A percentile compares a stretch with the other conserved stretches of the same genome.
These are phyloP conservation scores for Inonotus obliquus DNA, from an alignment of 1,284 basidiomycete genomes.

Conservation along the genomic window DNA sequence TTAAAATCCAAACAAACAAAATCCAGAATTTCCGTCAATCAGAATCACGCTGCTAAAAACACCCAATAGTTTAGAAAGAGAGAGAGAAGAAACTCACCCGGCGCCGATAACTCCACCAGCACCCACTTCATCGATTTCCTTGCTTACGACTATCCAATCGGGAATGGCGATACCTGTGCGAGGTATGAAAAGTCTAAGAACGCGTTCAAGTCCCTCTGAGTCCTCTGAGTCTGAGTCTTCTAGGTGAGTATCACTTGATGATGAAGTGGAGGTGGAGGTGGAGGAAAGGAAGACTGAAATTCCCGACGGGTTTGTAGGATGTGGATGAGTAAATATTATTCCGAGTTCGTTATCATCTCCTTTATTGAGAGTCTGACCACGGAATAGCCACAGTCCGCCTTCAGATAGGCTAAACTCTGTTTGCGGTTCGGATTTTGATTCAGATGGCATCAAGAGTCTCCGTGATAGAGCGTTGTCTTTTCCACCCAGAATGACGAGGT, in stretches of 20 bases:
- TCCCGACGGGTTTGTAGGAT: slow-evolving; percentile 39
- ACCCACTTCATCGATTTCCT: slow-evolving; percentile 48
- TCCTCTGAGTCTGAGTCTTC: no score
- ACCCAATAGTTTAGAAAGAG: no score
- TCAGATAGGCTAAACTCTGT: slow-evolving; percentile 11
- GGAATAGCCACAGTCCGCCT: not conserved
- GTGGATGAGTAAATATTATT: slow-evolving; percentile 67
- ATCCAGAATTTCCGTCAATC: no score
- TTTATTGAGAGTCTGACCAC: not conserved
- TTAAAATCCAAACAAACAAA: not conserved
- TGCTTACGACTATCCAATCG: slow-evolving; percentile 67
- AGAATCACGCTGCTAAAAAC: not conserved
- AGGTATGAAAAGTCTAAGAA: slow-evolving; percentile 68
- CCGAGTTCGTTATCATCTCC: slow-evolving; percentile 32
- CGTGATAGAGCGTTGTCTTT: slow-evolving; percentile 26
- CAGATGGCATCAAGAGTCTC: slow-evolving; percentile 3
- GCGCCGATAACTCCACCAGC: slow-evolving; percentile 70
- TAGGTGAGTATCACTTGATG: not conserved
- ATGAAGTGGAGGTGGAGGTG: slow-evolving; percentile 32
- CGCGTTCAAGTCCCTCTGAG: slow-evolving; percentile 53
- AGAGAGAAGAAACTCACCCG: slow-evolving; percentile 43
- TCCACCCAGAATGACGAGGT: slow-evolving; percentile 39
- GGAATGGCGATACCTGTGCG: slow-evolving; percentile 72
- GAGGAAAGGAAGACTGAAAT: slow-evolving; percentile 57
- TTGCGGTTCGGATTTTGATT: not conserved